Conservation (phyloP, 2,329 filamentous ascomycete genomes). For the Trichoderma koningiopsis region DNA sequence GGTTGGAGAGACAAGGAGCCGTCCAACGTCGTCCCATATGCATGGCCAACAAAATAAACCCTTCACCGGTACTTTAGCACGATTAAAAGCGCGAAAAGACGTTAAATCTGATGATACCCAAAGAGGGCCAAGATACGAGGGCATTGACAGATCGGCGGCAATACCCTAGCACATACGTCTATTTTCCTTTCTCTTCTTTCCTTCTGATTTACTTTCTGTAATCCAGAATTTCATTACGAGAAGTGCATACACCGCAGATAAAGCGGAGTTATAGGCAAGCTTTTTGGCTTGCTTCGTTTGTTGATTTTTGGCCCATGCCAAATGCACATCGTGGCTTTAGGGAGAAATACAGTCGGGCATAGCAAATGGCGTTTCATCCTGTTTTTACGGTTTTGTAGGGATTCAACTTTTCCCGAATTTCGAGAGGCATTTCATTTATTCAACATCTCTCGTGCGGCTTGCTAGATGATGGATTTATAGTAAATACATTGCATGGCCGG, state of each 20-base stretch:
- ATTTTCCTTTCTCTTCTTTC: neutral
- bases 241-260: neutral
- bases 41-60: neutral
- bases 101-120: conserved; percentile 30
- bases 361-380: conserved; percentile 2
- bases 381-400: neutral
- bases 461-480: neutral
- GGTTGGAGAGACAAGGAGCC: neutral
- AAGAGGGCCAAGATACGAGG: conserved; percentile 36
- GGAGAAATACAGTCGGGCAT: conserved; percentile 1
- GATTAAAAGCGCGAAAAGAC: conserved; percentile 13
- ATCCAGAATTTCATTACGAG: neutral
- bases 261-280: neutral
- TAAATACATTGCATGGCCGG: neutral
- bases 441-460: neutral
- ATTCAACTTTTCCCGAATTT: neutral
- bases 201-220: neutral
- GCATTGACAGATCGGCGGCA: conserved; percentile 35
- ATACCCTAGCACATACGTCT: neutral
- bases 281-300: conserved; percentile 11
- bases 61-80: neutral
- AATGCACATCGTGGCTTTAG: neutral
- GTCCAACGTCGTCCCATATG: neutral
- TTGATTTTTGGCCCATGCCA: neutral
- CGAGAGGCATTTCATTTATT: neutral